A percentile compares a stretch with the other conserved stretches of the same genome.
These are phyloP conservation scores for Hypericum perforatum DNA, from an alignment of 345 rosid species.

Conservation along the genomic window DNA sequence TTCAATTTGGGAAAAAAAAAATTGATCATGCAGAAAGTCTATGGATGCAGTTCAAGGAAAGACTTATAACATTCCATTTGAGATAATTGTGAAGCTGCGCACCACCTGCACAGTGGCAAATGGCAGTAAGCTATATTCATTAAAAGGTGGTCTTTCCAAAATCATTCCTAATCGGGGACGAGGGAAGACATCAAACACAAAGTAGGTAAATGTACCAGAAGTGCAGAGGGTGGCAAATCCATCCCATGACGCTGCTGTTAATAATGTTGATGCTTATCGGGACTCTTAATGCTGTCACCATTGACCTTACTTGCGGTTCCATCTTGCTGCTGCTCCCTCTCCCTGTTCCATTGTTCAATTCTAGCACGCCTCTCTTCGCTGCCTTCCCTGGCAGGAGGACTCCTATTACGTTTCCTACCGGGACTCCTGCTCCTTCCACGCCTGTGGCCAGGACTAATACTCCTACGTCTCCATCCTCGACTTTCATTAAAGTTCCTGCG, in stretches of 20 bases:
- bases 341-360: constrained; percentile 76
- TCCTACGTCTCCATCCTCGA: constrained; percentile 35
- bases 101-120: constrained; percentile 43
- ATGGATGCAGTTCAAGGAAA: constrained; percentile 1
- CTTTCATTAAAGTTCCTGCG: constrained; percentile 32
- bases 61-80: constrained; percentile 22
- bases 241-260: constrained; percentile 10
- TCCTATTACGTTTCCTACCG: constrained; percentile 33
- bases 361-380: constrained; percentile 75
- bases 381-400: constrained; percentile 53
- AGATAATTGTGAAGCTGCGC: constrained; percentile 32
- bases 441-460: constrained; percentile 34
- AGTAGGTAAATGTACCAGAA: constrained; percentile 13
- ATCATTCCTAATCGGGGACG: neutral
- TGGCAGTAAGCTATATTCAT: constrained; percentile 26
- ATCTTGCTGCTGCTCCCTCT: constrained; percentile 32
- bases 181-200: neutral
- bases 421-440: constrained; percentile 57
- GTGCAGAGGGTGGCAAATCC: neutral
- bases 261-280: constrained; percentile 14
- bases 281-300: constrained; percentile 10
- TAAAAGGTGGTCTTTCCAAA: constrained; percentile 11
- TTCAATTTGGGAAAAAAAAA: no score
- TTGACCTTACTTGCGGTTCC: constrained; percentile 20
- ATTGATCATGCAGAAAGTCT: no score